Evolutionary conservation across 2,329 filamentous ascomycete genomes (phyloP).

Genomic region (Arthroderma sp.): DNA sequence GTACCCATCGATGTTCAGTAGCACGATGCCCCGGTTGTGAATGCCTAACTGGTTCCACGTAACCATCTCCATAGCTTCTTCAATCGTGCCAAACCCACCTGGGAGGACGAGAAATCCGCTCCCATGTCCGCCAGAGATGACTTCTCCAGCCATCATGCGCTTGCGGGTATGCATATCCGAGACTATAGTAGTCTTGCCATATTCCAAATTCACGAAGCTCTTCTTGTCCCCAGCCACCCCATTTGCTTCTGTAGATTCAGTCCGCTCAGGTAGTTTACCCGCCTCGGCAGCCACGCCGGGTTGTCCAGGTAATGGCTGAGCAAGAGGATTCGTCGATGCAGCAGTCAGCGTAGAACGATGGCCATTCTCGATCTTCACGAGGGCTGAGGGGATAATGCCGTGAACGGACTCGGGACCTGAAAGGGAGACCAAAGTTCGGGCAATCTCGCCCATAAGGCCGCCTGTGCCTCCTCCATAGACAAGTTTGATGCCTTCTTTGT

Average conservation of each 20-base stretch:
- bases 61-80: slow-evolving; percentile 93
- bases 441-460: slow-evolving; percentile 90
- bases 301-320: too few species aligned
- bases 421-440: slow-evolving; percentile 71
- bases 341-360: slow-evolving; percentile 17
- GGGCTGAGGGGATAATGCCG: slow-evolving; percentile 80
- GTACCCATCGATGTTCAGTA: slow-evolving; percentile 81
- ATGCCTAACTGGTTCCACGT: slow-evolving; percentile 94
- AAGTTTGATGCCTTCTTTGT: slow-evolving; percentile 63
- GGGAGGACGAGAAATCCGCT: slow-evolving; percentile 79
- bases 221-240: slow-evolving; percentile 35
- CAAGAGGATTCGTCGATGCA: neutral
- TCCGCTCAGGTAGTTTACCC: slow-evolving; percentile 39
- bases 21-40: slow-evolving; percentile 63
- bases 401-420: slow-evolving; percentile 73
- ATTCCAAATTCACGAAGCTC: slow-evolving; percentile 37
- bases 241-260: slow-evolving; percentile 15
- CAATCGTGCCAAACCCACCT: slow-evolving; percentile 87
- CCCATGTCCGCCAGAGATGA: slow-evolving; percentile 67
- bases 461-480: slow-evolving; percentile 93
- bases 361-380: slow-evolving; percentile 58
- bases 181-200: slow-evolving; percentile 77
- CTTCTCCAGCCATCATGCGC: slow-evolving; percentile 80
- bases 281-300: slow-evolving; percentile 19
- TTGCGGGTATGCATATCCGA: slow-evolving; percentile 95